Conservation (phyloP, 805 yeast genomes). For the Sugiyamaella lignohabitans region DNA sequence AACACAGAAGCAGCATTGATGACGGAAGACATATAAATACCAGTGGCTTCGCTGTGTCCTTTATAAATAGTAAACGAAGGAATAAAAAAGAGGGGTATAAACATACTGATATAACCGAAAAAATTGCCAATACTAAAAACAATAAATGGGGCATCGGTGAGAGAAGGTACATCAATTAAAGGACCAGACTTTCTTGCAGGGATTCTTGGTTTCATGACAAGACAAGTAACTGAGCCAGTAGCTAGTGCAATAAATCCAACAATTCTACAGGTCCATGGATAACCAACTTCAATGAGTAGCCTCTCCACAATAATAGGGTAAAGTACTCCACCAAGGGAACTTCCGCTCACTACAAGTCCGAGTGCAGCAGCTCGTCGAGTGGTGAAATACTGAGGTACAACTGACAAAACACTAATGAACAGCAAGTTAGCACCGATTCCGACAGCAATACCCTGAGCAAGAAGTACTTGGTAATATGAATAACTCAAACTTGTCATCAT, state of each 20-base stretch:
- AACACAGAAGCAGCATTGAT: slow-evolving; percentile 35
- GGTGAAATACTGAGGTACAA: slow-evolving; percentile 41
- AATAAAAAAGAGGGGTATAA: slow-evolving; percentile 29
- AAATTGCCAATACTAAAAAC: slow-evolving; percentile 21
- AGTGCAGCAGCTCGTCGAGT: slow-evolving; percentile 40
- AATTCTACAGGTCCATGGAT: slow-evolving; percentile 44
- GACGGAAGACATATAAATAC: slow-evolving; percentile 29
- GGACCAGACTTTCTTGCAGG: slow-evolving; percentile 25
- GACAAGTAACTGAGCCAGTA: slow-evolving; percentile 22
- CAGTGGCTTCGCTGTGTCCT: slow-evolving; percentile 19
- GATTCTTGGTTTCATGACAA: slow-evolving; percentile 24
- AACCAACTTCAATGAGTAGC: slow-evolving; percentile 40
- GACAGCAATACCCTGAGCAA: slow-evolving; percentile 45
- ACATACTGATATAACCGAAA: slow-evolving; percentile 28
- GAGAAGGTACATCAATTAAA: slow-evolving; percentile 15
- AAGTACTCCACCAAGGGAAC: slow-evolving; percentile 45
- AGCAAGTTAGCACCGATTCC: slow-evolving; percentile 41
- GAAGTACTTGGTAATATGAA: slow-evolving; percentile 44
- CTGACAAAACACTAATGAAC: slow-evolving; percentile 41
- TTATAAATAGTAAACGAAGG: slow-evolving; percentile 26
- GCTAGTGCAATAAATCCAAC: slow-evolving; percentile 39
- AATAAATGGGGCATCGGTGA: slow-evolving; percentile 24
- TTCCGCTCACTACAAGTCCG: slow-evolving; percentile 44
- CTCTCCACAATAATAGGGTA: slow-evolving; percentile 43
- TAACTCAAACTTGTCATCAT: slow-evolving; percentile 34